These are phyloP conservation scores for Xylaria sp. DNA, from an alignment of 2,329 filamentous ascomycete genomes.

Conservation along the genomic window DNA sequence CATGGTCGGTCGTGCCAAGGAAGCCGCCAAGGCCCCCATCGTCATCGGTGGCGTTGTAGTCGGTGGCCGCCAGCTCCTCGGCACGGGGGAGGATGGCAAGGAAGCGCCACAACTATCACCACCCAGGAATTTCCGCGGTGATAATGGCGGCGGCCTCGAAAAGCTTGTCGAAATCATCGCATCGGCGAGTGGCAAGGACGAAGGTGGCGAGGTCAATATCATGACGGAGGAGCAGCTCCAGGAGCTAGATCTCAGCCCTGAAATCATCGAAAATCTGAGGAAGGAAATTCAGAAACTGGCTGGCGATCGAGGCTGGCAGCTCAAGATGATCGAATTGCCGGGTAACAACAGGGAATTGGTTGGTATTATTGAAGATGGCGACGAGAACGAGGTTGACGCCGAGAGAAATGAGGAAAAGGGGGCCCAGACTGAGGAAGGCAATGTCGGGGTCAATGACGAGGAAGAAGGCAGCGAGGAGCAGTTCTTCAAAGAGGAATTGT, in stretches of 20 bases:
- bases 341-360: slow-evolving; percentile 72
- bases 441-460: slow-evolving; percentile 19
- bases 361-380: slow-evolving; percentile 73
- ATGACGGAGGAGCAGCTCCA: slow-evolving; percentile 75
- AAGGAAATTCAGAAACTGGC: slow-evolving; percentile 76
- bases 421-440: slow-evolving; percentile 20
- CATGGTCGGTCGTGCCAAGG: slow-evolving; percentile 48
- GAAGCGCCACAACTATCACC: slow-evolving; percentile 59
- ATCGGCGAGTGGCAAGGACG: slow-evolving; percentile 59
- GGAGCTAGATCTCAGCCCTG: slow-evolving; percentile 72
- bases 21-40: slow-evolving; percentile 45
- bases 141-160: slow-evolving; percentile 42
- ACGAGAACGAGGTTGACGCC: slow-evolving; percentile 54
- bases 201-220: slow-evolving; percentile 70
- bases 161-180: slow-evolving; percentile 59
- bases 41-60: slow-evolving; percentile 66
- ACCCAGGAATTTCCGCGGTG: slow-evolving; percentile 55
- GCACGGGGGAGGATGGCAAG: slow-evolving; percentile 60
- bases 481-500: slow-evolving; percentile 66
- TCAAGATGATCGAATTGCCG: slow-evolving; percentile 80
- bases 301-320: slow-evolving; percentile 78
- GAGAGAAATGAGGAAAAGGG: slow-evolving; percentile 1
- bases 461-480: slow-evolving; percentile 60
- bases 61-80: slow-evolving; percentile 62
- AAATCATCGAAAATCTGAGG: slow-evolving; percentile 75